Evolutionary conservation across 305 asterid species (phyloP).

Genomic region (Fraxinus baroniana): DNA sequence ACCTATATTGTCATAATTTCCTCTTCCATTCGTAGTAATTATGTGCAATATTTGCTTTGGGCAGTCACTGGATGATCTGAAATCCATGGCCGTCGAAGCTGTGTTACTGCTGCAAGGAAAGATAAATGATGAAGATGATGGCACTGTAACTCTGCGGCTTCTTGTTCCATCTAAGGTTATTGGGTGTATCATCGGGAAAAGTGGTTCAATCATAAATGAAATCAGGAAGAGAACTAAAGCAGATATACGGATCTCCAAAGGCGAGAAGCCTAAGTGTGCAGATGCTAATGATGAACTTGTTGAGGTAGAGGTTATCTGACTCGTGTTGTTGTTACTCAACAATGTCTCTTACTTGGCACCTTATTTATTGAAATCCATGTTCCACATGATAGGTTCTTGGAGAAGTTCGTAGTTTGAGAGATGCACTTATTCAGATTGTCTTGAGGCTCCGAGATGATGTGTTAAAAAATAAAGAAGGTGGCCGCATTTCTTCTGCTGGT

Average conservation of each 20-base stretch:
- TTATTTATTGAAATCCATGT: constrained; percentile 21
- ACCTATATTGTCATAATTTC: not conserved
- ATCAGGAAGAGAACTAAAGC: constrained; percentile 86
- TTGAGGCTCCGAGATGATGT: constrained; percentile 89
- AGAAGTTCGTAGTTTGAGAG: constrained; percentile 68
- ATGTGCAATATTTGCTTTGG: constrained; percentile 23
- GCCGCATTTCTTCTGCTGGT: constrained; percentile 53
- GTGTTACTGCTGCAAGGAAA: constrained; percentile 80
- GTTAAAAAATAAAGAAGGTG: constrained; percentile 66
- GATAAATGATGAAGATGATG: constrained; percentile 78
- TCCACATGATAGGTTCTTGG: constrained; percentile 57
- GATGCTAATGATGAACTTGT: constrained; percentile 74
- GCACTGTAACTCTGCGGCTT: constrained; percentile 60
- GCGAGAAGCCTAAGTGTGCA: constrained; percentile 74
- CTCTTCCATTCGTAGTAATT: constrained; percentile 11
- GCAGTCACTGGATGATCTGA: constrained; percentile 81
- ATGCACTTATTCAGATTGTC: constrained; percentile 87
- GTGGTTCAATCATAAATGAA: constrained; percentile 84
- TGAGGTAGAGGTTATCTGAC: constrained; percentile 51
- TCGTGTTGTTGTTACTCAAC: constrained; percentile 5
- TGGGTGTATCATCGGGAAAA: constrained; percentile 88
- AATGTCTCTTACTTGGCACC: constrained; percentile 8
- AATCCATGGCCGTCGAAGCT: constrained; percentile 94
- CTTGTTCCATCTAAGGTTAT: constrained; percentile 84
- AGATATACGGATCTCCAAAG: constrained; percentile 81